These are phyloP conservation scores for Gaultheria prostrata DNA, from an alignment of 148 eudicot genomes.

Conservation along the genomic window DNA sequence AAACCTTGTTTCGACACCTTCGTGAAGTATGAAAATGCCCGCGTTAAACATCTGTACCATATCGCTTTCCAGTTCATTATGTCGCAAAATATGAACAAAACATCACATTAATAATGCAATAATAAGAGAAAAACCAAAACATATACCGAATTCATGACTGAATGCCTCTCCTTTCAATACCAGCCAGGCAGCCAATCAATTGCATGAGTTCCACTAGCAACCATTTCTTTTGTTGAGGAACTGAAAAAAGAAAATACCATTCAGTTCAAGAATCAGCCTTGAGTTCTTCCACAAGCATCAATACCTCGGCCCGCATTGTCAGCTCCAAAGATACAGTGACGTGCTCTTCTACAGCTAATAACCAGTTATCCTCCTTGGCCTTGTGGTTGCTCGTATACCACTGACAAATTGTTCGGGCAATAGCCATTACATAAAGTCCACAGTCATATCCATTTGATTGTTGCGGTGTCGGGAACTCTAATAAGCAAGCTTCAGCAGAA, in stretches of 20 bases:
- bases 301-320: background rate
- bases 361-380: background rate
- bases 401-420: background rate
- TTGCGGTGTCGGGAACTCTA: background rate
- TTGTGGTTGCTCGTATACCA: background rate
- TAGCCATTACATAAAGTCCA: background rate
- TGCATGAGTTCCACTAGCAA: background rate
- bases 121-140: background rate
- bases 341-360: background rate
- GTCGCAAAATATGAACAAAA: background rate
- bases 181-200: background rate
- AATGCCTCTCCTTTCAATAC: constrained; percentile 1
- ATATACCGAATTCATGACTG: background rate
- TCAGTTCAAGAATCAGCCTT: background rate
- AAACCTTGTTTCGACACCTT: background rate
- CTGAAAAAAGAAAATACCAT: background rate
- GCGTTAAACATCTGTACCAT: background rate
- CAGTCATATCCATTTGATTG: background rate
- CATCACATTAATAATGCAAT: background rate
- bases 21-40: background rate
- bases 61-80: background rate
- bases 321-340: background rate
- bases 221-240: background rate
- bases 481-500: background rate
- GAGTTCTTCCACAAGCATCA: background rate